Percentiles rank a stretch among this genome's conserved stretches.
These are phyloP conservation scores for Priceomyces medius DNA, from an alignment of 805 yeast genomes.

Conservation along the genomic window DNA sequence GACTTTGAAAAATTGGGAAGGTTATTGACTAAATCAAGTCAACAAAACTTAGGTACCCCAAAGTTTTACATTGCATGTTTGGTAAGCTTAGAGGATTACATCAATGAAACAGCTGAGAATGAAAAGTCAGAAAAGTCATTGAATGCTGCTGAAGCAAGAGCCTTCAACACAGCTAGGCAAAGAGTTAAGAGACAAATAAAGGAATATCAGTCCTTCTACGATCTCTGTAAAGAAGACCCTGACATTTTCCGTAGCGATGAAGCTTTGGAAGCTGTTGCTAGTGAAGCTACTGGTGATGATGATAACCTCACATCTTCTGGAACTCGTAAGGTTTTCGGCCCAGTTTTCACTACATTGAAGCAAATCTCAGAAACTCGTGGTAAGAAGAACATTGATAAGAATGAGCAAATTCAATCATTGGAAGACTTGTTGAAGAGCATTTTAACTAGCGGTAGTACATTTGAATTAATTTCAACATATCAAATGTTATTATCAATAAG, in stretches of 20 bases:
- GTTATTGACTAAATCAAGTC: constrained; percentile 63
- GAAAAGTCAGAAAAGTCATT: constrained; percentile 65
- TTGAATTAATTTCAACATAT: constrained; percentile 75
- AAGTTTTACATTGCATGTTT: constrained; percentile 65
- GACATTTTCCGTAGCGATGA: constrained; percentile 66
- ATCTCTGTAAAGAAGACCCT: constrained; percentile 63
- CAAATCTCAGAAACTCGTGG: constrained; percentile 87
- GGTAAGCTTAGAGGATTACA: constrained; percentile 68
- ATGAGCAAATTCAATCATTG: constrained; percentile 70
- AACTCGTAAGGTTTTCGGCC: constrained; percentile 36
- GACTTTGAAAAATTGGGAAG: constrained; percentile 81
- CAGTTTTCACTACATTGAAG: constrained; percentile 71
- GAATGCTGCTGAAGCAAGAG: constrained; percentile 79
- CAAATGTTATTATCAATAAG: constrained; percentile 83
- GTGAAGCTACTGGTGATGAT: constrained; percentile 33
- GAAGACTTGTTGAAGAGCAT: constrained; percentile 54
- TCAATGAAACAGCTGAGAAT: constrained; percentile 50
- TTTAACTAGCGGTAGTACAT: constrained; percentile 41
- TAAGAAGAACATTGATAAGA: constrained; percentile 85
- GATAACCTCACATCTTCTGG: constrained; percentile 39
- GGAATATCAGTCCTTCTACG: constrained; percentile 62
- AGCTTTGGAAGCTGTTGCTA: constrained; percentile 34
- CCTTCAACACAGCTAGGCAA: constrained; percentile 84
- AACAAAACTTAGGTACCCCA: constrained; percentile 77
- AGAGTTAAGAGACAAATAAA: constrained; percentile 78